A percentile compares a stretch with the other conserved stretches of the same genome.
phyloP scores from a whole-genome alignment of 2,329 filamentous ascomycete genomes.

The Exserohilum rostratum region DNA sequence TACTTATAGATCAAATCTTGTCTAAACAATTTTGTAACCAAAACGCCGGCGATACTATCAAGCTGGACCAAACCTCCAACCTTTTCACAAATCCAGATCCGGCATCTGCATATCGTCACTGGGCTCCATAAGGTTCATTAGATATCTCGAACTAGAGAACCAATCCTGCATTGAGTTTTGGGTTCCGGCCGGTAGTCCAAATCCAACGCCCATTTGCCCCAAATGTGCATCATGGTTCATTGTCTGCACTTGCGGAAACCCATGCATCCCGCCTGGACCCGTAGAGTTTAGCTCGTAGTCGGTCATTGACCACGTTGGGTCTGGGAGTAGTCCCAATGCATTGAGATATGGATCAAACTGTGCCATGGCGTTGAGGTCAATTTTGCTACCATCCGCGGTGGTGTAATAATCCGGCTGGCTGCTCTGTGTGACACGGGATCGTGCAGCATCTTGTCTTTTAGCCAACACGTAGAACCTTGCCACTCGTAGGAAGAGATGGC shows the following conservation, averaged over 20 bases:
- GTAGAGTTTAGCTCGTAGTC: slow-evolving; percentile 11
- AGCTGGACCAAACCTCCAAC: not conserved
- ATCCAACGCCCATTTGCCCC: slow-evolving; percentile 12
- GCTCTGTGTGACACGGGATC: slow-evolving; percentile 4
- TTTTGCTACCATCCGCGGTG: slow-evolving; percentile 14
- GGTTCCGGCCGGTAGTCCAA: slow-evolving; percentile 14
- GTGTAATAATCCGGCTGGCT: slow-evolving; percentile 21
- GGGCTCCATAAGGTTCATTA: slow-evolving; percentile 66
- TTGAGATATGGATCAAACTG: slow-evolving; percentile 69
- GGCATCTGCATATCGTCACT: slow-evolving; percentile 57
- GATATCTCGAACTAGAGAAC: slow-evolving; percentile 69
- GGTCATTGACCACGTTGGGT: slow-evolving; percentile 32
- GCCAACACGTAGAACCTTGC: slow-evolving; percentile 67
- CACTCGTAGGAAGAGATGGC: slow-evolving; percentile 66
- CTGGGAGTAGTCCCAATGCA: slow-evolving; percentile 66
- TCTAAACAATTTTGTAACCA: too few relatives aligned
- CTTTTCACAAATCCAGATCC: slow-evolving; percentile 25
- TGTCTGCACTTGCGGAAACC: slow-evolving; percentile 8
- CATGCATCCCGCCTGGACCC: slow-evolving; percentile 10
- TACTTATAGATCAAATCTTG: too few relatives aligned
- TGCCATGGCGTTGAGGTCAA: slow-evolving; percentile 36
- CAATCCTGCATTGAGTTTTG: slow-evolving; percentile 64
- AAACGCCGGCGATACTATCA: too few relatives aligned
- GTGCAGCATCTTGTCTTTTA: slow-evolving; percentile 54
- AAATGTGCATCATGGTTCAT: not conserved